Evolutionary conservation across 305 asterid genomes (phyloP).

Genomic region (Vinca major): DNA sequence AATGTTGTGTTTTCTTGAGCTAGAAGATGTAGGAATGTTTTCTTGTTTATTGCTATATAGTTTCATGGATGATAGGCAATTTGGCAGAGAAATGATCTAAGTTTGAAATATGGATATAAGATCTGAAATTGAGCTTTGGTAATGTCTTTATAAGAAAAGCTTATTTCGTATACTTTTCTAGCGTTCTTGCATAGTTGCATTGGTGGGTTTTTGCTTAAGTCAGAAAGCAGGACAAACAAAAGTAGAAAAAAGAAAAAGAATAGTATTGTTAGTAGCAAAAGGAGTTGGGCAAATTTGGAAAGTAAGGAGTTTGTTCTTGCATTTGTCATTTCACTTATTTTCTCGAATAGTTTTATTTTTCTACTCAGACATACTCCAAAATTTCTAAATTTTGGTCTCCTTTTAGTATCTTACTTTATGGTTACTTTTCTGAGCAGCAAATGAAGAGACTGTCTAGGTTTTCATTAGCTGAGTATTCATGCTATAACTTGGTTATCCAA

Average conservation of each 20-base stretch:
- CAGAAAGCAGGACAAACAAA: background rate
- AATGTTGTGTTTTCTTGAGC: background rate
- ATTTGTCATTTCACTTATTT: background rate
- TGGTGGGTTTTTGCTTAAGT: background rate
- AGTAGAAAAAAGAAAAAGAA: no score
- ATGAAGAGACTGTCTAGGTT: background rate
- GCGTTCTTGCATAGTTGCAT: background rate
- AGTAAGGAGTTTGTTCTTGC: background rate
- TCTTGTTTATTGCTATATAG: background rate
- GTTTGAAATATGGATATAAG: background rate
- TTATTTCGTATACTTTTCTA: background rate
- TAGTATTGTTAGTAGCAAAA: background rate
- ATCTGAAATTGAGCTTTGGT: background rate
- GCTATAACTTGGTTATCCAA: background rate
- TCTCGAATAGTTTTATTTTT: background rate
- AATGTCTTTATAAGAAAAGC: background rate
- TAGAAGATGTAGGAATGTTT: background rate
- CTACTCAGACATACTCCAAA: background rate
- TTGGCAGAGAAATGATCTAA: background rate
- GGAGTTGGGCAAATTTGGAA: background rate
- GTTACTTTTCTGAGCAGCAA: background rate
- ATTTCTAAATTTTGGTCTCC: background rate
- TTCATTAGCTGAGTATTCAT: background rate
- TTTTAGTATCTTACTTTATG: no score
- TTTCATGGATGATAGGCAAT: background rate